Evolutionary conservation across 345 rosid species (phyloP).

Genomic region (Moringa oleifera): DNA sequence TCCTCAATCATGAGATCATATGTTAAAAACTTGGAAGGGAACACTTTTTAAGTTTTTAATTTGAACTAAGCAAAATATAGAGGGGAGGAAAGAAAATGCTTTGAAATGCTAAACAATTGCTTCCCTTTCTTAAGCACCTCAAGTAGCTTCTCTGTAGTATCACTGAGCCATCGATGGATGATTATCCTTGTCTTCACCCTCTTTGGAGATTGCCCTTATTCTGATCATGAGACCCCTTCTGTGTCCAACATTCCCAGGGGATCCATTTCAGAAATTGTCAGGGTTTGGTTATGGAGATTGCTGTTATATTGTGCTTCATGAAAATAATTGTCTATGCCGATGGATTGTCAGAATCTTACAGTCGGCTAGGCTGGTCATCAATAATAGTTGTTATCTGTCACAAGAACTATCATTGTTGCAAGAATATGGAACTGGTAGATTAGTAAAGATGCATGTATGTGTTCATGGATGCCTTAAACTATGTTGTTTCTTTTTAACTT

Average conservation of each 20-base stretch:
- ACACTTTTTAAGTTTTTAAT: background rate
- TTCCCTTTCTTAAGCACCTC: background rate
- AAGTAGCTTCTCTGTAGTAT: background rate
- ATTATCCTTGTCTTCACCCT: background rate
- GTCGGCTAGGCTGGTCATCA: background rate
- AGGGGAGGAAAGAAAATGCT: background rate
- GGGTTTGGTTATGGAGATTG: too few species aligned
- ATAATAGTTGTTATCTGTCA: too few species aligned
- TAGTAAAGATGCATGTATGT: background rate
- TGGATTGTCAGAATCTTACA: too few species aligned
- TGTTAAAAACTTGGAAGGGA: background rate
- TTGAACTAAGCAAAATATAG: background rate
- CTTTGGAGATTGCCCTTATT: background rate
- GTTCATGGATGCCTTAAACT: background rate
- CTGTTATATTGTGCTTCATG: too few species aligned
- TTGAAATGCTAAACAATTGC: background rate
- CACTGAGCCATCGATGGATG: background rate
- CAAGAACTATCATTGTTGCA: too few species aligned
- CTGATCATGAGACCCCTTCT: too few species aligned
- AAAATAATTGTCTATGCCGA: too few species aligned
- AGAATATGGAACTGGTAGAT: background rate
- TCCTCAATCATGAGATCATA: too few species aligned
- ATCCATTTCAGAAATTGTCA: too few species aligned
- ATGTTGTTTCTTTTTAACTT: constrained; percentile 1
- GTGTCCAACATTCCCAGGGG: too few species aligned